Base-by-base conservation (phyloP, 805 yeast species). In the Candida golubevii region DNA sequence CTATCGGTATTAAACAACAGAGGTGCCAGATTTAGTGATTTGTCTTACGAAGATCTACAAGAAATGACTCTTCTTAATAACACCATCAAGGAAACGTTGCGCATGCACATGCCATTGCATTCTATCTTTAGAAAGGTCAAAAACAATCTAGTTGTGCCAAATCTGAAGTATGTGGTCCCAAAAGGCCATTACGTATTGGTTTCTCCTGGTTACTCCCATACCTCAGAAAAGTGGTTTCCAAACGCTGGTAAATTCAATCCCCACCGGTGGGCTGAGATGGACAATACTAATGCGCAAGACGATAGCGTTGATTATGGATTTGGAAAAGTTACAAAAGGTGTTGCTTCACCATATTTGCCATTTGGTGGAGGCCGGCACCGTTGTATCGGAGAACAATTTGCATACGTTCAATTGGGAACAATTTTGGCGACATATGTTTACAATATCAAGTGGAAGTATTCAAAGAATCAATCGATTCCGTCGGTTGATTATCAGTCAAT, bases 291-390 rank as follows among this genome's bases (percentile, higher is more conserved):
- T 23, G 46, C 43, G 3, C 51, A 48, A 28, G 64, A 68, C 32
- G 67, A 62, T 27, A 67, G 77, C 42, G 83, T 89, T 36, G 98
- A 91, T 67, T 91, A 90, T 63, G 98, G 98, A n/a, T 91, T 91
- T 58, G 97, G 97, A 63, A 86, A 88, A 48, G 87, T 93, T 51
- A 82, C 96, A 37, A 93, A 93, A 71, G 99, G 98, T 70, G 98
- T 91, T 42, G 74, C 87, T 28, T 88, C 97, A 35, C 96, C 98
- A 47, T 93, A 88, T 70, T 79, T 93, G 63, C 99, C 99, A 44
- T 93, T 93, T 60, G 99, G 99, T 57, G 99, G 98, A 67, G 99
- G 99, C 55, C 86, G 99, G 77, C 99, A 93, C 67, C 85, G 99
- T 73, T 93, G 99, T 72, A 91, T 93, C 60, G 99, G 99, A 63